Evolutionary conservation across 805 yeast genomes (phyloP), one percentile per base, ranked within the genome.

Genomic region (Saccharomyces eubayanus): DNA sequence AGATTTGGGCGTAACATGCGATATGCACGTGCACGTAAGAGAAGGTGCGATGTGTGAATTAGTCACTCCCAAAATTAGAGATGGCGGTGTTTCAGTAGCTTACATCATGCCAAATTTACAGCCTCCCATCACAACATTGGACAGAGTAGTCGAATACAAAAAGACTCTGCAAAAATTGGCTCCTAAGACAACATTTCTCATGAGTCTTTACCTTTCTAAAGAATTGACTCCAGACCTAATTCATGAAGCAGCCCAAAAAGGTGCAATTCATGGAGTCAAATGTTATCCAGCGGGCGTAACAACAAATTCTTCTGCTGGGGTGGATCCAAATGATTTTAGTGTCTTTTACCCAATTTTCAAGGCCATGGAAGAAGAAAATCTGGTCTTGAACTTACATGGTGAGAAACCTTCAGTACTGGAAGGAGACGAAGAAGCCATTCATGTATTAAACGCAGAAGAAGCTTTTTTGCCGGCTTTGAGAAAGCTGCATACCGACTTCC

Each of bases 211-310:
- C 63, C 77, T 94, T 45, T 80, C 86, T 51, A 82, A 79, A 52
- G 87, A 82, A 0, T 74, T 94, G 58, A 89, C 96, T 1, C 97
- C 98, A 0, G 95, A 88, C 59, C 74, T 89, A 45, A 84, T 94
- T 53, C 82, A 80, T 52, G 79, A 82, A 57, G 98, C 97, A 36
- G 95, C 91, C 6, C 66, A 75, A 53, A 63, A 72, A 16, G 84
- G 84, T 1, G 83, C 82, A 41, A 83, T 92, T 53, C 77, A 83
- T 30, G 99, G 99, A 53, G 89, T 94, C 60, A 94, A 94, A 70
- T 90, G 96, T 68, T 94, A 94, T 69, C 99, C 99, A 46, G 97
- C 98, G 1, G 99, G 99, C 47, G 99, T 94, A 31, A 94, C 99
- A n/a, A 94, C 99, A 43, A 94, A 94, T 73, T 89, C 97, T 9